Conservation (phyloP, 129 eudicot species). For the Helianthus annuus region DNA sequence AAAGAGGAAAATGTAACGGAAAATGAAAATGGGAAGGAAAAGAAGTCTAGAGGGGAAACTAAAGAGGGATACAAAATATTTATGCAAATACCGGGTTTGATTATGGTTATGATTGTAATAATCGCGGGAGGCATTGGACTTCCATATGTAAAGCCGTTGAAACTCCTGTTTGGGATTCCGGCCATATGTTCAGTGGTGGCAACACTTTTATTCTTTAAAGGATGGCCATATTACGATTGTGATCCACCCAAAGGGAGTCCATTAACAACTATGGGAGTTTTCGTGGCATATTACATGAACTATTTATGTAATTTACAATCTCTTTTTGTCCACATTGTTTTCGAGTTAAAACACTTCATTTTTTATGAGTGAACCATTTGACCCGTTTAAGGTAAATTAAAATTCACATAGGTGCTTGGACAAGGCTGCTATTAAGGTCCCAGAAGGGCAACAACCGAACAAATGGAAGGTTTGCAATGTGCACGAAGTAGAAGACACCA, state of each 20-base stretch:
- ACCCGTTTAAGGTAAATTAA: too few relatives aligned
- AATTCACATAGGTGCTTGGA: too few relatives aligned
- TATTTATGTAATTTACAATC: too few relatives aligned
- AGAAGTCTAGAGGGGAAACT: neutral
- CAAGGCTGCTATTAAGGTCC: too few relatives aligned
- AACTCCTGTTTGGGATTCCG: conserved; percentile 64
- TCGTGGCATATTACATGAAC: too few relatives aligned
- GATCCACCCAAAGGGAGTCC: conserved; percentile 45
- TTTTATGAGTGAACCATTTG: neutral
- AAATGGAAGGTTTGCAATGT: too few relatives aligned
- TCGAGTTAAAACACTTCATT: neutral
- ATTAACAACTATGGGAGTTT: conserved; percentile 46
- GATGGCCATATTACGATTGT: conserved; percentile 35
- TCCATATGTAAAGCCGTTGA: conserved; percentile 63
- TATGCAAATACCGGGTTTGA: conserved; percentile 23
- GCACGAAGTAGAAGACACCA: too few relatives aligned
- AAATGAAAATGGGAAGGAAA: too few relatives aligned
- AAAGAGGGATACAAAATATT: conserved; percentile 21
- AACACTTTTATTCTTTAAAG: conserved; percentile 49
- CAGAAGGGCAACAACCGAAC: too few relatives aligned
- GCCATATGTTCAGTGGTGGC: too few relatives aligned
- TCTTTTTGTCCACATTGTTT: neutral
- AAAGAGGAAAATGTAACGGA: neutral
- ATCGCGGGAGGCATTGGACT: conserved; percentile 51
- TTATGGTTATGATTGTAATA: conserved; percentile 22